Conservation (phyloP, 2,329 filamentous ascomycete genomes). For the Pseudogymnoascus sp. region DNA sequence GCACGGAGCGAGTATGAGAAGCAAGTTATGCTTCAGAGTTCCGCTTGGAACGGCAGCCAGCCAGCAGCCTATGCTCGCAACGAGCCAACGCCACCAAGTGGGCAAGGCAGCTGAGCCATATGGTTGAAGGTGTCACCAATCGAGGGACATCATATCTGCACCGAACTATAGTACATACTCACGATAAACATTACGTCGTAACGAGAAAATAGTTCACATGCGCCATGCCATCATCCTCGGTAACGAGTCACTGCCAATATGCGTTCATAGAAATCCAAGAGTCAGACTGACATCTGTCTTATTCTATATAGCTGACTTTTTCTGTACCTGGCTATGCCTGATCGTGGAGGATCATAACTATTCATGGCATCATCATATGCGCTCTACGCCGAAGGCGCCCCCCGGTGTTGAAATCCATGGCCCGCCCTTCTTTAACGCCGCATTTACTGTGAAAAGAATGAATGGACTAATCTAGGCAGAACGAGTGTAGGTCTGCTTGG, state of each 20-base stretch:
- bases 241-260: not conserved
- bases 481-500: slow-evolving; percentile 66
- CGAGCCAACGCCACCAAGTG: slow-evolving; percentile 39
- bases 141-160: not conserved
- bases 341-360: slow-evolving; percentile 31
- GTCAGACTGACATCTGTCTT: not conserved
- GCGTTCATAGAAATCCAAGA: not conserved
- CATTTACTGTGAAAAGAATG: slow-evolving; percentile 32
- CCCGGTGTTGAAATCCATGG: slow-evolving; percentile 50
- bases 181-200: not conserved
- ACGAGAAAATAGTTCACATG: not conserved
- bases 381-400: slow-evolving; percentile 15
- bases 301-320: slow-evolving; percentile 9
- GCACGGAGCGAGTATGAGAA: slow-evolving; percentile 23
- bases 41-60: slow-evolving; percentile 23
- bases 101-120: slow-evolving; percentile 37
- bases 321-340: slow-evolving; percentile 19
- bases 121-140: not conserved
- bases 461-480: slow-evolving; percentile 29
- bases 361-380: slow-evolving; percentile 10
- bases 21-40: slow-evolving; percentile 26
- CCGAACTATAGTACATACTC: not conserved
- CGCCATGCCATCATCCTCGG: not conserved
- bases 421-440: slow-evolving; percentile 26
- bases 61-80: slow-evolving; percentile 24